These are phyloP conservation scores for Uronychia setigera DNA, from an alignment of 73 alveolate species.

Conservation along the genomic window DNA sequence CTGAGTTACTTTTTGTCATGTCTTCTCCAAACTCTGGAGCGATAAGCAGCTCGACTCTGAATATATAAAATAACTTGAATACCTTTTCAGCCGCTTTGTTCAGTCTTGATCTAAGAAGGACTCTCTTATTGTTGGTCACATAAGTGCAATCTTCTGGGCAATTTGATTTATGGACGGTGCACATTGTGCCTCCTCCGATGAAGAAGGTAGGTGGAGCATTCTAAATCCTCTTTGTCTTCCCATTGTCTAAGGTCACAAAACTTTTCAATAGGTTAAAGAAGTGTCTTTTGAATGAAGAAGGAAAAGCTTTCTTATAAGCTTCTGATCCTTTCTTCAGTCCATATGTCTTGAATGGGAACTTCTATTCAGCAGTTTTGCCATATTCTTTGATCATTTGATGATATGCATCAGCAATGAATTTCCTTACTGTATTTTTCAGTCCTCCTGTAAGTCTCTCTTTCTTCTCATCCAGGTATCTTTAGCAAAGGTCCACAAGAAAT, in stretches of 20 bases:
- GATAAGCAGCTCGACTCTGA: not conserved
- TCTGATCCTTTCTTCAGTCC: conserved; percentile 45
- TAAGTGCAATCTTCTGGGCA: conserved; percentile 40
- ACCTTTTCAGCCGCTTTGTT: not conserved
- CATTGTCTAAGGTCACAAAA: not conserved
- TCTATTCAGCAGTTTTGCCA: conserved; percentile 11
- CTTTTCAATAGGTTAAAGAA: conserved; percentile 45
- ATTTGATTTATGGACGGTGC: conserved; percentile 28
- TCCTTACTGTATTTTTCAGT: conserved; percentile 28
- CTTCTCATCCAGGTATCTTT: conserved; percentile 22
- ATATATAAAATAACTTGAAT: not conserved
- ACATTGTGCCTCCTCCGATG: conserved; percentile 32
- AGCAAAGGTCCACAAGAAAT: conserved; percentile 12
- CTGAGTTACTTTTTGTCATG: conserved; percentile 16
- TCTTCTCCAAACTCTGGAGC: conserved; percentile 40
- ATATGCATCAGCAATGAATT: conserved; percentile 32
- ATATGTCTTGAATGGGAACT: conserved; percentile 40
- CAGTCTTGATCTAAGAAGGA: conserved; percentile 11
- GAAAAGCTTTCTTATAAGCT: conserved; percentile 69
- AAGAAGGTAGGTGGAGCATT: conserved; percentile 51
- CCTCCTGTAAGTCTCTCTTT: conserved; percentile 20
- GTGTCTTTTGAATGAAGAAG: conserved; percentile 71
- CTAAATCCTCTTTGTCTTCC: conserved; percentile 16
- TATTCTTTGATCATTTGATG: conserved; percentile 11
- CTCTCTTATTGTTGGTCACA: conserved; percentile 27